Base-by-base conservation (phyloP, 192 early-diverging fungal genomes). In the Coemansia sp. region DNA sequence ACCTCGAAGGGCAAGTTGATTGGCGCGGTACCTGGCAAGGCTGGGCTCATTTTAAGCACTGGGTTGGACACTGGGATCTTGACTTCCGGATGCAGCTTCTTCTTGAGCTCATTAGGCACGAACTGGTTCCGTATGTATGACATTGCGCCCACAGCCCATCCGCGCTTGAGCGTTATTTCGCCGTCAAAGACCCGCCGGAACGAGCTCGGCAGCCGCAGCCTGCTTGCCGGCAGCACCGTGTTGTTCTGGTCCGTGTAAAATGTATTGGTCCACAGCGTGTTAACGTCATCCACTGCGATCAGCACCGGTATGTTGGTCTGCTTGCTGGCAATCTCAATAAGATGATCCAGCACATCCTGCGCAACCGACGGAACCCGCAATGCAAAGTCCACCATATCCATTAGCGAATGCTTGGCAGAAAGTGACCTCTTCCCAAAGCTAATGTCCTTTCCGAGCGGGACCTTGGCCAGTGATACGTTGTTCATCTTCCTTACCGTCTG, bases 101-200 rank as follows among this genome's bases (percentile, higher is more conserved):
- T 37, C 47, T 55, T 59, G 19, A 81, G 48, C 4, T 75, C 62
- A 30, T 62, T 71, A 22, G 68, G 59, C 70, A 75, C 68, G 45
- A 72, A 74, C 50, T 61, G 59, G 15, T 34, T 36, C 36, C 75
- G 62, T 2, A 55, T 5, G 40, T 75, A 68, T 55, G 79, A 81
- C 15, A 59, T 61, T 28, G 79, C 73, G 14, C 73, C 72, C 4
- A 81, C 33, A n/a, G 50, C 72, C 73, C 61, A 75, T 3, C 79
- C 79, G 34, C 25, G 63, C n/a, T 57, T 56, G 19, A 81, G 36
- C 15, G 33, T 15, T 25, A 25, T 50, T 14, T 36, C 33, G 29
- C 69, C 65, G 8, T 81, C 79, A 64, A 81, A 75, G 62, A 69
- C 75, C 25, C 69, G 73, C 23, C 62, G 41, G 47, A 81, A 64